Evolutionary conservation across 768 basidiomycete genomes (phyloP).

Genomic region (Mycena haematopus): DNA sequence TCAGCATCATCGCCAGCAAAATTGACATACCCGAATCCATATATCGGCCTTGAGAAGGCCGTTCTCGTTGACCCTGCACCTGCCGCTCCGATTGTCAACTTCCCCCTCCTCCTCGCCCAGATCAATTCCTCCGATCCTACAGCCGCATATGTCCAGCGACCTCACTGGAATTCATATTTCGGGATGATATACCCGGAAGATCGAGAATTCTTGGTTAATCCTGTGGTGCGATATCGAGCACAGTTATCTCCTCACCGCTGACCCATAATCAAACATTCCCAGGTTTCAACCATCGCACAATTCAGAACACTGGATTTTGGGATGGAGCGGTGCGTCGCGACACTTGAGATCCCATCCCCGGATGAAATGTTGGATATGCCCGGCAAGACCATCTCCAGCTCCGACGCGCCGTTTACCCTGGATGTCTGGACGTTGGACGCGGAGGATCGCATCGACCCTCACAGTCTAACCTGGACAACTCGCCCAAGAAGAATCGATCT

Average conservation of each 20-base stretch:
- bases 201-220: not conserved
- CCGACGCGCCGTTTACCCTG: not conserved
- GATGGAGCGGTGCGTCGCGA: slow-evolving; percentile 23
- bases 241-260: not conserved
- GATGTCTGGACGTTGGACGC: slow-evolving; percentile 1
- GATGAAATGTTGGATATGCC: not conserved
- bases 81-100: slow-evolving; percentile 14
- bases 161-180: slow-evolving; percentile 1
- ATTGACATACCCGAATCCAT: slow-evolving; percentile 17
- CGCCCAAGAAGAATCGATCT: not conserved
- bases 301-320: slow-evolving; percentile 27
- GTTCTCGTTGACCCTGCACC: not conserved
- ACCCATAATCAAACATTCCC: not conserved
- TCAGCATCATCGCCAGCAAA: too few relatives aligned
- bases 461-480: not conserved
- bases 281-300: slow-evolving; percentile 27
- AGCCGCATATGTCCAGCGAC: slow-evolving; percentile 6
- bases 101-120: slow-evolving; percentile 13
- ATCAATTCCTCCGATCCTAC: slow-evolving; percentile 14
- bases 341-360: slow-evolving; percentile 9
- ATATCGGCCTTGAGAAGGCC: slow-evolving; percentile 17
- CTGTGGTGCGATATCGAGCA: not conserved
- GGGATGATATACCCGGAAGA: slow-evolving; percentile 27
- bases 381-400: not conserved
- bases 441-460: not conserved